Evolutionary conservation across 345 rosid species (phyloP), one percentile per base, ranked within the genome.

Genomic region (Pelargonium nanum): DNA sequence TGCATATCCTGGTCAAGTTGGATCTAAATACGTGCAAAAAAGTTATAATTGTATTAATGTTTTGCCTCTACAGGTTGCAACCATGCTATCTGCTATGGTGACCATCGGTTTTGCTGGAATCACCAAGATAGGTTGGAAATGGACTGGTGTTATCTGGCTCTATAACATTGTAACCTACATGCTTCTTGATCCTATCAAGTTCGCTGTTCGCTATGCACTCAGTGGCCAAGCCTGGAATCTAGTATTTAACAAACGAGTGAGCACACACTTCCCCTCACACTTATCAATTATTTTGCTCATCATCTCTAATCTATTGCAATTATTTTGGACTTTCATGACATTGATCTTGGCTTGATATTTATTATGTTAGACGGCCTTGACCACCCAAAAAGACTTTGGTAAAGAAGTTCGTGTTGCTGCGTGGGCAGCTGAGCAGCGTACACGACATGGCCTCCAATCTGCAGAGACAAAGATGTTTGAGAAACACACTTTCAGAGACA

Each of bases 161-260:
- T 91, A 73, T 77, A 88, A 85, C 75, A 75, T 83, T 16, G 58
- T 85, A 26, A 72, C 78, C 12, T 91, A 86, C 64, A 53, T 78
- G 76, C 57, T 85, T 53, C 91, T 88, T 60, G 98, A 91, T 80
- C 98, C 96, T 22, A 88, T 91, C 70, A 91, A 91, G 52, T 83
- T 88, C 19, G 73, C 70, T 5, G 92, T 88, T 53, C 75, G 83
- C 58, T 91, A 85, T 75, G 92, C 83, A 7, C 72, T 86, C 50
- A 88, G 91, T 45, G 94, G 94, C 8, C 77, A 74, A 74, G 88
- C 96, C 0, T 88, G 96, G 95, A 64, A 77, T 62, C 71, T 75
- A 10, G 84, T 91, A 55, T 67, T 77, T 24, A 65, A 91, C 61
- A 75, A 83, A 69, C 82, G 95, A 73, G 98, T 88, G 22, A 61